Conservation (phyloP, 2,329 filamentous ascomycete genomes). For the Colletotrichum liriopes region DNA sequence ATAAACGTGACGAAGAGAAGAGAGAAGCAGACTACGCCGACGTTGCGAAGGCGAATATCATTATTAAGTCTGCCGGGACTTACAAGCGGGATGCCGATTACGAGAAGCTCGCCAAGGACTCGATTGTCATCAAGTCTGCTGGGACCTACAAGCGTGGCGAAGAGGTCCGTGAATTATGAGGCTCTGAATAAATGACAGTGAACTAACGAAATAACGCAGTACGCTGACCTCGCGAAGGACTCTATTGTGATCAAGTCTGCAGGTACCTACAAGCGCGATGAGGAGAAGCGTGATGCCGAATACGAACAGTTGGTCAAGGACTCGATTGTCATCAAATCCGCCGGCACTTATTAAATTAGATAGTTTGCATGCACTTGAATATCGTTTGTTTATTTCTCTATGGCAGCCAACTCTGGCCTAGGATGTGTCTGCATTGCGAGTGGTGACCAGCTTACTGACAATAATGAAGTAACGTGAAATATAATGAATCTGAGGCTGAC, state of each 20-base stretch:
- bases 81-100: conserved; percentile 20
- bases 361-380: not conserved
- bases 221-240: conserved; percentile 21
- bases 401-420: not conserved
- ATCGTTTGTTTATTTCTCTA: accelerated
- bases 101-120: conserved; percentile 17
- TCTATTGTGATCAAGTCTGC: conserved; percentile 29
- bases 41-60: conserved; percentile 11
- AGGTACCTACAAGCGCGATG: conserved; percentile 17
- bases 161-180: not conserved
- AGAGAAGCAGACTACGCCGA: conserved; percentile 8
- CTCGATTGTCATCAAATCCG: conserved; percentile 3
- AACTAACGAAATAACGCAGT: not conserved
- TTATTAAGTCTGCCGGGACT: conserved; percentile 23
- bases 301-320: not conserved
- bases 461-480: not conserved
- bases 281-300: conserved; percentile 3
- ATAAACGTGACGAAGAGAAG: conserved; percentile 27
- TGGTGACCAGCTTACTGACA: not conserved
- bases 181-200: too few relatives aligned
- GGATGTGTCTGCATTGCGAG: not conserved
- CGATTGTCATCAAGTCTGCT: conserved; percentile 21
- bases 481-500: not conserved
- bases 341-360: conserved; percentile 3
- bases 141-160: conserved; percentile 29